Evolutionary conservation across 1,284 basidiomycete genomes (phyloP), one percentile per base, ranked within the genome.

Genomic region (Peniophora sp.): DNA sequence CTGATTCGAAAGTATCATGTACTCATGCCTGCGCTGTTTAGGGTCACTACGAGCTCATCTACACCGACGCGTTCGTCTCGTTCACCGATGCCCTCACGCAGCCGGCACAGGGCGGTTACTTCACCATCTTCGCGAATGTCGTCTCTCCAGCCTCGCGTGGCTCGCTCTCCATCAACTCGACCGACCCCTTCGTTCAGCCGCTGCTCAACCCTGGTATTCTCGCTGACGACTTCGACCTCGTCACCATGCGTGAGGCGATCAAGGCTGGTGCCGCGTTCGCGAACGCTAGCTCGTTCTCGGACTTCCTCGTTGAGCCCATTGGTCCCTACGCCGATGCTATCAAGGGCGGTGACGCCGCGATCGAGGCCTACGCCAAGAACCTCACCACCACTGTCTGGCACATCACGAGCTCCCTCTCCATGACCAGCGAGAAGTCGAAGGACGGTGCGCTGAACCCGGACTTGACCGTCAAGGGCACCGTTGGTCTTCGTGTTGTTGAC

Each of bases 161-260:
- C 15, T 63, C 66, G 3, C 54, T 75, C 15, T 62, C 55, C 3
- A 55, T 74, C 5, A 52, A 53, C 8, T 68, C 66, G 5, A 58
- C 58, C 15, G 59, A 71, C 53, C 69, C 73, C 0, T 71, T 74
- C 48, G 65, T 62, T 17, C 47, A 57, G 17, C 74, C 74, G 0
- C 34, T 66, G 17, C 69, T 76, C 50, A 59, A 75, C 55, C 67
- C 68, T 3, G 59, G 57, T 3, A 61, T 68, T 36, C 54, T 72
- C 36, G 55, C 54, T 15, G 59, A 67, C 2, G 57, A 64, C 6
- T 68, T 70, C 47, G 73, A 75, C 54, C 55, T 68, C 15, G 59
- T 61, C 47, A 59, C 62, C 1, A 59, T 70, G 53, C 59, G 61
- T 1, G 61, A 69, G 49, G 63, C 63, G 1, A 54, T 72, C 49